Evolutionary conservation across 768 basidiomycete genomes (phyloP), one percentile per base, ranked within the genome.

Genomic region (Cystobasidium onofrii): DNA sequence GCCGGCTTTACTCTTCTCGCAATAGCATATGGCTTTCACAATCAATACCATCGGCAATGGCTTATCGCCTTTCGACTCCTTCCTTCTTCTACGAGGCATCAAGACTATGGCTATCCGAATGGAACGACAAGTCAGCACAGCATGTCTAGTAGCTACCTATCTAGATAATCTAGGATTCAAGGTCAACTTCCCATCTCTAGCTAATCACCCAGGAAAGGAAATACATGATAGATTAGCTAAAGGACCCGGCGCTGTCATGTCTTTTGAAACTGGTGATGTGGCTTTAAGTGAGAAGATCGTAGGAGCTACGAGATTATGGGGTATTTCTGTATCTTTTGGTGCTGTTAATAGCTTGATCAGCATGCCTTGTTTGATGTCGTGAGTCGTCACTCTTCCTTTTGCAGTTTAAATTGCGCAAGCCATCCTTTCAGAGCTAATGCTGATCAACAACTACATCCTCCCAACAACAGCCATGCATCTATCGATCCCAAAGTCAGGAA

Each of bases 341-440:
- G 93, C 91, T 77, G 94, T 99, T 75, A 99, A 99, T 83, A 92
- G 91, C 79, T 81, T 99, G 81, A 98, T 98, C 82, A 92, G 90
- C 76, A 97, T 99, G 95, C 96, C 96, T 43, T 98, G 96, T 81
- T 88, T 92, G 78, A 98, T 99, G 96, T 96, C 93, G 95, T 98
- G 82, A 83, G 94, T 90, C 46, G 0, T 29, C 25, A 43, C 15
- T 15, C 12, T 46, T 13, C n/a, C 41, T 57, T 54, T 13, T n/a
- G 2, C 6, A 6, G 33, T 6, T 43, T 64, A 23, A 17, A 10
- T 33, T 15, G 20, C 18, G 39, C 15, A 15, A 15, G 39, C 6
- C 39, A 15, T 39, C 39, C 7, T n/a, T n/a, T 39, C 39, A 39
- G 39, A 39, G 39, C 39, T 39, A 15, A 39, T 39, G 39, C 39